Base-by-base conservation (phyloP, 768 basidiomycete genomes). In the Phanerochaete carnosa region DNA sequence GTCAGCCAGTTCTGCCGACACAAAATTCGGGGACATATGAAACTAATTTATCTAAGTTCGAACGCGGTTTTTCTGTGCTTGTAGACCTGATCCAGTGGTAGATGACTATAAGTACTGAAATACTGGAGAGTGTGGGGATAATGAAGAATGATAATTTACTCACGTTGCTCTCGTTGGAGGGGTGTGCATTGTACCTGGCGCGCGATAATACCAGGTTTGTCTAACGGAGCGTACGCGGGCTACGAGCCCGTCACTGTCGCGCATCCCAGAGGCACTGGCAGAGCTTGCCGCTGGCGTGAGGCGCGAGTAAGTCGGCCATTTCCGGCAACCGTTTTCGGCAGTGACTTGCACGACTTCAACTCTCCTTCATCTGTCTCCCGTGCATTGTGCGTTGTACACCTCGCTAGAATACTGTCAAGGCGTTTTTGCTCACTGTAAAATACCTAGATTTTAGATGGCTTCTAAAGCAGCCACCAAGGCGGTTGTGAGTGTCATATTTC, bases 391-490 rank as follows among this genome's bases (percentile, higher is more conserved):
- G 61, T 55, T 53, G 45, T 56, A 19, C 13, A 22, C 26, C 45
- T 25, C 7, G 22, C 35, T 7, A 22, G 29, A 22, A 23, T 50
- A 28, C 23, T 29, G 37, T 13, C 29, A 11, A 46, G 11, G 33
- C 37, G 11, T 8, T 32, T 25, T 25, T 11, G 33, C 57, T 57
- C 25, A 51, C 29, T 55, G 54, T 43, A 3, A 30, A n/a, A 12
- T 49, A 11, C 16, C 19, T 19, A 66, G 62, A 32, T 49, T 58
- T n/a, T 58, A 65, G 58, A 88, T 89, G 88, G 86, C 88, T 64
- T 81, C 86, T 72, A 89, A 86, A 84, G 83, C 81, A 80, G 83
- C 85, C 64, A 79, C 81, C 61, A 86, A 80, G 64, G 87, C 84
- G 74, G 85, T 89, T 56, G 75, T 76, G 62, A 62, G 73, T 72